Evolutionary conservation across 2,329 filamentous ascomycete species (phyloP).

Genomic region (Aspergillus texensis): DNA sequence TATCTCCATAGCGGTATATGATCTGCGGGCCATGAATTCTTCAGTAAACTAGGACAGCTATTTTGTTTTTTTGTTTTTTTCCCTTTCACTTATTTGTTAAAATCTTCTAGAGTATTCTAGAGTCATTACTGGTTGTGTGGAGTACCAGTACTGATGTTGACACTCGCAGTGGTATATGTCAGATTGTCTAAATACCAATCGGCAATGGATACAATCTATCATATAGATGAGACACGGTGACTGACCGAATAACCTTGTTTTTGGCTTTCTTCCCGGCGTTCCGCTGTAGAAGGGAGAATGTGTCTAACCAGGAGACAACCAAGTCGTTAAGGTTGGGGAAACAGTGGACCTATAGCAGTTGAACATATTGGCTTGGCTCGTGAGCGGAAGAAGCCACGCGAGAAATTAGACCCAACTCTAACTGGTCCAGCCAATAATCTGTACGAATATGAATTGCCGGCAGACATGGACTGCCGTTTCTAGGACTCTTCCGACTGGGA

Average conservation of each 20-base stretch:
- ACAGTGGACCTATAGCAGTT: slow-evolving; percentile 1
- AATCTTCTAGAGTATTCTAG: neutral
- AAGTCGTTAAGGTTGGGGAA: slow-evolving; percentile 2
- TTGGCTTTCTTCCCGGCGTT: neutral
- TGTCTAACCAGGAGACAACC: neutral
- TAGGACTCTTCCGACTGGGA: neutral
- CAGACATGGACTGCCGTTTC: neutral
- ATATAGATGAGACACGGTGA: neutral
- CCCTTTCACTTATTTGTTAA: neutral
- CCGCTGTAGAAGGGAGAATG: neutral
- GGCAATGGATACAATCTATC: neutral
- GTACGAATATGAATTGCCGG: neutral
- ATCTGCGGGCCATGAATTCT: neutral
- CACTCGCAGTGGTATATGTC: neutral
- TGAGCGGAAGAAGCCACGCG: neutral
- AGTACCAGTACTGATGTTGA: neutral
- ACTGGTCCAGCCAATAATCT: neutral
- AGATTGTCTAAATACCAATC: neutral
- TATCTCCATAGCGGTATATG: neutral
- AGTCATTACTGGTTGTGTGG: neutral
- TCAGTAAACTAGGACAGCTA: neutral
- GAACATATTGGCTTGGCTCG: neutral
- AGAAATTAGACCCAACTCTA: neutral
- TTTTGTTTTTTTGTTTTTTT: neutral
- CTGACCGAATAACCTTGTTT: neutral